Base-by-base conservation (phyloP, 495 filamentous ascomycete genomes). In the Annulohypoxylon moriforme region DNA sequence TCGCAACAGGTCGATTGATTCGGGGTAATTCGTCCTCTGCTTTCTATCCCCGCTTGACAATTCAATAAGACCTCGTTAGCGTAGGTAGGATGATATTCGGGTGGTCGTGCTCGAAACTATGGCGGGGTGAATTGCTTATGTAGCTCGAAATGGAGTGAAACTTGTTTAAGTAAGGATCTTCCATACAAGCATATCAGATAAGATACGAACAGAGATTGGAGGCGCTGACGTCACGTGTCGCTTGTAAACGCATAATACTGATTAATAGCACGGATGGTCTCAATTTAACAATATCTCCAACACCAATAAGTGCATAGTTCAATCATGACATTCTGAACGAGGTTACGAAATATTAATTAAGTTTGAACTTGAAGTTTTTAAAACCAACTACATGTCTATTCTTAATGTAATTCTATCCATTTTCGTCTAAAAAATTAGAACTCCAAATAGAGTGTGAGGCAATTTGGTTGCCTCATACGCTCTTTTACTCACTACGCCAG, bases 191-290 rank as follows among this genome's bases (percentile, higher is more conserved):
- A n/a, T 44, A 36, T 18, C n/a, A 18, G 31, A 55, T 68, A 46
- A 44, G 16, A 47, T 42, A 47, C 27, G 36, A 40, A 40, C 13
- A 40, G 11, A 14, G 11, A 40, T 11, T 27, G n/a, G 46, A 62
- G 49, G 24, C 31, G 18, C 63, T 67, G 57, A 71, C 69, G 69
- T 71, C 69, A 71, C 57, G 63, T 71, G 69, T 11, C 10, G 3
- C 20, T 27, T 2, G 14, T 72, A 58, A 24, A 56, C 57, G 40
- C 34, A 59, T 58, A 3, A 60, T 33, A 46, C 49, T 50, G 7
- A 42, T 46, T 34, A 52, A 24, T 22, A 31, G 8, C 1, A 36
- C 46, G 10, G 1, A 13, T 50, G 22, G 53, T 66, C 25, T 53
- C 25, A 16, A 27, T 38, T 11, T 38, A 38, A 14, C 11, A 14